Base-by-base conservation (phyloP, 2,329 filamentous ascomycete genomes). In the Fusarium heterosporum region DNA sequence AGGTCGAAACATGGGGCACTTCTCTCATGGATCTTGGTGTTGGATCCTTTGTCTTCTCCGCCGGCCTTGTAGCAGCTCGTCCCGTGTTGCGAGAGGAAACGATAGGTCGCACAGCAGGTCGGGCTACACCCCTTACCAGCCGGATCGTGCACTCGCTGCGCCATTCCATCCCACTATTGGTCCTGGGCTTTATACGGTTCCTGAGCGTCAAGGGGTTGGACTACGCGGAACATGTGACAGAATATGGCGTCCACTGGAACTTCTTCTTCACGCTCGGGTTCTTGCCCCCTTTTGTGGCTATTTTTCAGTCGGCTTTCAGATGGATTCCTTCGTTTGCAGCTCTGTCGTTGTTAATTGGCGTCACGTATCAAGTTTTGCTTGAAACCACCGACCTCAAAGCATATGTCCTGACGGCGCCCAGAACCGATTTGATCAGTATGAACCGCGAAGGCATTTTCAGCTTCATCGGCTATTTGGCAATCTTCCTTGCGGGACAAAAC, bases 161-260 rank as follows among this genome's bases (percentile, higher is more conserved):
- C 40, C 93, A 97, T 78, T 93, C 95, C 1, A 78, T 97, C 26
- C 95, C 96, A 2, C 84, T 99, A 7, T 80, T 97, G 19, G 82
- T 90, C 3, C 84, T 99, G 6, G 96, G 96, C 14, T 76, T 96
- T 25, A 83, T 96, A 55, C 89, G 96, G 25, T 84, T 98, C 25
- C 88, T 93, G 69, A 96, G 90, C 71, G 94, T 98, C 75, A 99
- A 99, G 80, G 92, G 93, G 8, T 82, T 97, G 29, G 93, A 98
- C 76, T 99, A 99, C 76, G 94, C 94, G 4, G 96, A 99, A 77
- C 96, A 99, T 81, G 93, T 97, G 59, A 93, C 93, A 14, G 96
- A 99, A 76, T 99, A 99, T 75, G 96, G 96, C 41, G 93, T 99
- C 11, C 96, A 99, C 78, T 99, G 96, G 96, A 99, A 99, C 78